phyloP scores from a whole-genome alignment of 257 asterid species.

The Mentha longifolia region DNA sequence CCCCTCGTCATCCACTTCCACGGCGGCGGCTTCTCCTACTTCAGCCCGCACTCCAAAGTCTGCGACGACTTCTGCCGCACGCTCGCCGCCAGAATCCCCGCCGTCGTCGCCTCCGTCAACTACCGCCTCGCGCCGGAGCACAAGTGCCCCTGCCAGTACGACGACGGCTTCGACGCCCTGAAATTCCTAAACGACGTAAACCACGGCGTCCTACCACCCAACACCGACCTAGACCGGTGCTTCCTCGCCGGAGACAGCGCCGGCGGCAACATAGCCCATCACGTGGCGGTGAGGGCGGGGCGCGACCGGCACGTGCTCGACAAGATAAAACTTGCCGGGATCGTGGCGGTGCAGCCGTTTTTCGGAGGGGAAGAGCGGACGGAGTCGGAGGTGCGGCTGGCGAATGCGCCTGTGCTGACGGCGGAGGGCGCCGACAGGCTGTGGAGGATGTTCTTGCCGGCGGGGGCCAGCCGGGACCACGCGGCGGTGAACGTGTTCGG shows the following conservation, averaged over 20 bases:
- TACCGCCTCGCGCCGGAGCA: slow-evolving; percentile 38
- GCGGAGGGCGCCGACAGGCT: slow-evolving; percentile 21
- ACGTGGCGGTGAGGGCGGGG: slow-evolving; percentile 9
- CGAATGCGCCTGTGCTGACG: slow-evolving; percentile 8
- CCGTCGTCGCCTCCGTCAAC: slow-evolving; percentile 29
- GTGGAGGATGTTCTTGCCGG: slow-evolving; percentile 31
- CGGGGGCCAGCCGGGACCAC: slow-evolving; percentile 19
- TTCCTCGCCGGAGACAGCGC: slow-evolving; percentile 34
- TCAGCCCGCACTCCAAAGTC: slow-evolving; percentile 3
- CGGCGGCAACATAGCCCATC: slow-evolving; percentile 32
- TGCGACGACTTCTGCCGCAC: slow-evolving; percentile 26
- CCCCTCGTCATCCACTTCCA: slow-evolving; percentile 28
- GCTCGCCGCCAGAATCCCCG: slow-evolving; percentile 7
- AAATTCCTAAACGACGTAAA: slow-evolving; percentile 3
- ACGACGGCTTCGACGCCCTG: slow-evolving; percentile 24
- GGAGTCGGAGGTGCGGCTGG: slow-evolving; percentile 29
- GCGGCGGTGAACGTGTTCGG: slow-evolving; percentile 9
- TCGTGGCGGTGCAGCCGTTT: slow-evolving; percentile 30
- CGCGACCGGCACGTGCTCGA: neutral
- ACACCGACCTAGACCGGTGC: slow-evolving; percentile 2
- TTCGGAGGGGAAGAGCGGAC: no score
- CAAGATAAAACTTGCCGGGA: neutral
- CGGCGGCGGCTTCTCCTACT: slow-evolving; percentile 33
- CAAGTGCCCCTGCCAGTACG: slow-evolving; percentile 24
- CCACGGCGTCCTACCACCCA: neutral